phyloP scores from a whole-genome alignment of 129 eudicot species.

The Helianthus tuberosus region DNA sequence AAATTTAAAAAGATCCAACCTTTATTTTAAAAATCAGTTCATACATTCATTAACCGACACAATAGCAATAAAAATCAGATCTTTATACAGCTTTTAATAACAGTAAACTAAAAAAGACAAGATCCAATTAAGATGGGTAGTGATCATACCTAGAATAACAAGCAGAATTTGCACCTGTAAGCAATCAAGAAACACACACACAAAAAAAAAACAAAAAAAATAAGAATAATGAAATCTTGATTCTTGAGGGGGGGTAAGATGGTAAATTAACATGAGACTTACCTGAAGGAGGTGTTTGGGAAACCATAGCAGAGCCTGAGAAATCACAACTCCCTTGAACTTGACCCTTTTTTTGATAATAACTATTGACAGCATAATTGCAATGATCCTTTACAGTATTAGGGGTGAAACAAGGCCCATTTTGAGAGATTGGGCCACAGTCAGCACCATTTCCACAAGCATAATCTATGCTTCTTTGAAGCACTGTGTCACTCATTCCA shows the following conservation, averaged over 20 bases:
- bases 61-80: slow-evolving; percentile 22
- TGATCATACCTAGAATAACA: slow-evolving; percentile 58
- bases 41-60: not conserved
- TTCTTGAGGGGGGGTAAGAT: slow-evolving; percentile 12
- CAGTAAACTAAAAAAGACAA: slow-evolving; percentile 12
- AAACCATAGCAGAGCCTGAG: slow-evolving; percentile 41
- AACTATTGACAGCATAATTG: slow-evolving; percentile 77
- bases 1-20: slow-evolving; percentile 10
- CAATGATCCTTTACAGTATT: slow-evolving; percentile 83
- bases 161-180: slow-evolving; percentile 57
- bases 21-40: not conserved
- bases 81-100: slow-evolving; percentile 1
- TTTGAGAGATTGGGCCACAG: slow-evolving; percentile 55
- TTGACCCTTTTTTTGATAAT: slow-evolving; percentile 62
- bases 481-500: slow-evolving; percentile 48
- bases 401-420: slow-evolving; percentile 75
- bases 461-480: slow-evolving; percentile 73
- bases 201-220: slow-evolving; percentile 12
- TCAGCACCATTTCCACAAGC: slow-evolving; percentile 93
- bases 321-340: slow-evolving; percentile 55
- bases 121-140: slow-evolving; percentile 32
- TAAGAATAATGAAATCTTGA: slow-evolving; percentile 7
- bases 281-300: slow-evolving; percentile 48
- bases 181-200: slow-evolving; percentile 12
- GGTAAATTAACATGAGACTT: slow-evolving; percentile 27